Base-by-base conservation (phyloP, 2,329 filamentous ascomycete species). In the Xylariomycetidae sp. region DNA sequence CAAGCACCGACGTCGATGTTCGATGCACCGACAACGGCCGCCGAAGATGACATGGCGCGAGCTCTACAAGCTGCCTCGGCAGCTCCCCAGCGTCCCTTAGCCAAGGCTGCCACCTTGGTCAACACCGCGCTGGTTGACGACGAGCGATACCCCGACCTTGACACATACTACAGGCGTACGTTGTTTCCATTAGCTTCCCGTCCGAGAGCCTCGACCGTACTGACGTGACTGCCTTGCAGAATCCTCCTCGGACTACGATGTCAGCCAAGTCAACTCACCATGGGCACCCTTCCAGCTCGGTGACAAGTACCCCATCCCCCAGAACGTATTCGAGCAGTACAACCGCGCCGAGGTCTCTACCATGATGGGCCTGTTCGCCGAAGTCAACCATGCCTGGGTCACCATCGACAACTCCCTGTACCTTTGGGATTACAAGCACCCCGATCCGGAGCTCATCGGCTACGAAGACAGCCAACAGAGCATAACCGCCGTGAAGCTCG, bases 391-490 rank as follows among this genome's bases (percentile, higher is more conserved):
- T 60, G 92, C 90, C 19, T 98, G 89, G 85, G 85, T 95, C 35
- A 79, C 85, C 16, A 92, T 98, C 56, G 92, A 98, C 64, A 95
- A 94, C 63, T 85, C 86, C 42, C 70, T 98, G 27, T 98, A 95
- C 57, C 71, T 98, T 12, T 98, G 93, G 93, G 90, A 98, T 61
- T 98, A 95, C 59, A 95, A 88, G 6, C 76, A 87, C 56, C 79
- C 85, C n/a, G 86, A 90, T 47, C 87, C 90, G 5, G 85, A 95
- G 56, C 70, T 95, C 25, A 83, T 95, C 45, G 90, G 90, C 13
- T 95, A 85, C 52, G 90, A 96, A 57, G 88, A 95, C 48, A 84
- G 90, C 58, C 71, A 79, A 6, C 80, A 93, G 56, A 86, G 79
- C 45, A 96, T 98, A 50, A 88, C 87, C 25, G 79, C 85, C n/a